Conservation (phyloP, 768 basidiomycete genomes). For the Lyophyllum atratum region DNA sequence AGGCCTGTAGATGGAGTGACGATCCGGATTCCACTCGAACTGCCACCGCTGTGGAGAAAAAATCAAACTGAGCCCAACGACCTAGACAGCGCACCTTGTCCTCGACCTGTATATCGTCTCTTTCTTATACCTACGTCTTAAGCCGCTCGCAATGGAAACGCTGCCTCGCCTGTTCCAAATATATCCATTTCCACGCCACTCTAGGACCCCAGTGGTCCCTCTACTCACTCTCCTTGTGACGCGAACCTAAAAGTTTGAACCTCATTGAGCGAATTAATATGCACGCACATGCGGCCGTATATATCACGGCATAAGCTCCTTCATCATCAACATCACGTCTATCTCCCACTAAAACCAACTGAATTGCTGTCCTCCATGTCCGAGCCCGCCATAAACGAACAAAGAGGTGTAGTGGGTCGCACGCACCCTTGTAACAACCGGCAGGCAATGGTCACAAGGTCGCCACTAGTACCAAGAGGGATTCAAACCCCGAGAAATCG, state of each 20-base stretch:
- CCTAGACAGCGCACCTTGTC: not conserved
- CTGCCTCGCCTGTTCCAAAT: not conserved
- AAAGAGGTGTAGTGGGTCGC: slow-evolving; percentile 2
- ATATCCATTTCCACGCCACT: not conserved
- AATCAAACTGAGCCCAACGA: slow-evolving; percentile 3
- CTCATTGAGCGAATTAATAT: not conserved
- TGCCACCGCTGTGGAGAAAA: slow-evolving; percentile 11
- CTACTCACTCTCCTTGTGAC: not conserved
- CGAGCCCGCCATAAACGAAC: not conserved
- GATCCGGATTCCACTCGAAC: slow-evolving; percentile 25
- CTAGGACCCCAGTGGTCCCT: not conserved
- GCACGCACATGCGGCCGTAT: not conserved
- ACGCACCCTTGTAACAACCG: not conserved
- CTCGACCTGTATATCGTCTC: not conserved
- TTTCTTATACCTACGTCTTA: not conserved
- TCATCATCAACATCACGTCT: not conserved
- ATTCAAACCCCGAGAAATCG: not conserved
- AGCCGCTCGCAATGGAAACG: not conserved
- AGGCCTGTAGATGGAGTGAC: slow-evolving; percentile 77
- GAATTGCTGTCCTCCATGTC: not conserved
- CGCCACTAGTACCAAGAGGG: not conserved
- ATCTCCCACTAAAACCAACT: not conserved
- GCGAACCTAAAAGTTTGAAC: not conserved
- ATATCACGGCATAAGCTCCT: not conserved
- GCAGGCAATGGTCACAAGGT: slow-evolving; percentile 1